phyloP scores from a whole-genome alignment of 345 rosid genomes.

The Linum tenue region DNA sequence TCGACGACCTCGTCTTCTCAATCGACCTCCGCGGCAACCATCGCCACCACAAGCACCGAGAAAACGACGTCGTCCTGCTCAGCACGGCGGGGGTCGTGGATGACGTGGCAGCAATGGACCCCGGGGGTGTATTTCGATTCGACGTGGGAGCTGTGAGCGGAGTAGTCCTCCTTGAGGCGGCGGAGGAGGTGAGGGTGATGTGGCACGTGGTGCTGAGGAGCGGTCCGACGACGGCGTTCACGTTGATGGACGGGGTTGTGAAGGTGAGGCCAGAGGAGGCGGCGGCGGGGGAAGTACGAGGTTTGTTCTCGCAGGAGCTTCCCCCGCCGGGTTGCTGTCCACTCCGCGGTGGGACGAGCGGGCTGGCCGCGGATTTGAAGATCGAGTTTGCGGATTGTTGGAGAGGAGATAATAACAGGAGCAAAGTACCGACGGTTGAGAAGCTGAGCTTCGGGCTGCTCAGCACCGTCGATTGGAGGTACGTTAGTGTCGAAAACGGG shows the following conservation, averaged over 20 bases:
- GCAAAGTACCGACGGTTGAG: slow-evolving; percentile 13
- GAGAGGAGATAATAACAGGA: neutral
- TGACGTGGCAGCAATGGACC: neutral
- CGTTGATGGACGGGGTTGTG: slow-evolving; percentile 33
- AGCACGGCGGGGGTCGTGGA: slow-evolving; percentile 12
- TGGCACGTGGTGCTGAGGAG: slow-evolving; percentile 32
- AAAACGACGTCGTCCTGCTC: neutral
- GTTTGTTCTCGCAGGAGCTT: slow-evolving; percentile 46
- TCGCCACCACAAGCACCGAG: slow-evolving; percentile 11
- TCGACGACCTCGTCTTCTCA: slow-evolving; percentile 25
- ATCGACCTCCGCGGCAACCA: neutral
- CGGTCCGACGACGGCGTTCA: slow-evolving; percentile 33
- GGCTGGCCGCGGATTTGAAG: slow-evolving; percentile 38
- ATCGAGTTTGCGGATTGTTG: slow-evolving; percentile 11
- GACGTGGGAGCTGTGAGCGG: slow-evolving; percentile 4
- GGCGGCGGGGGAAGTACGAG: slow-evolving; percentile 9
- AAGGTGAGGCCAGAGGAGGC: slow-evolving; percentile 5
- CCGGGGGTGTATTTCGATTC: slow-evolving; percentile 27
- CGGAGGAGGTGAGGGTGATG: slow-evolving; percentile 21
- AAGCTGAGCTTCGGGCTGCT: slow-evolving; percentile 34
- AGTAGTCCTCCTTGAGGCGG: neutral
- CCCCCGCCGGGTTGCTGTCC: slow-evolving; percentile 33
- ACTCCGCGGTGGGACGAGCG: slow-evolving; percentile 10
- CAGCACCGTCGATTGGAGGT: slow-evolving; percentile 37
- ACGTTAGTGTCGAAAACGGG: slow-evolving; percentile 33